Conservation (phyloP, 257 asterid species). For the Scutellaria barbata region DNA sequence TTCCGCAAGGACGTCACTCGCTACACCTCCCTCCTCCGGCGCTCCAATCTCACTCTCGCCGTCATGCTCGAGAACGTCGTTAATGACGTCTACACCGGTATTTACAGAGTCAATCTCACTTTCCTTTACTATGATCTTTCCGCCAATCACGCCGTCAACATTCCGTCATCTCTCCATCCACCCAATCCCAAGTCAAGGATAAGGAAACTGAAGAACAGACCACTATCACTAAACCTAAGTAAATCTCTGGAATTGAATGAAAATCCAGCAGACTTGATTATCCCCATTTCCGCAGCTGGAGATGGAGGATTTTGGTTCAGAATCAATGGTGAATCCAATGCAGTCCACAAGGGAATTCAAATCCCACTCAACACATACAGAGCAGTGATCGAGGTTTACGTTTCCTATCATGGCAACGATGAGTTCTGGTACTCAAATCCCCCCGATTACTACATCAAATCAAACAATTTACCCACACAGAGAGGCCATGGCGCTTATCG, state of each 20-base stretch:
- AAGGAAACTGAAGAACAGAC: constrained; percentile 33
- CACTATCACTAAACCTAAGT: neutral
- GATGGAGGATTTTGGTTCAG: constrained; percentile 73
- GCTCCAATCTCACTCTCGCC: constrained; percentile 57
- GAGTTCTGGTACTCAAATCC: constrained; percentile 96
- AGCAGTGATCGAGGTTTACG: constrained; percentile 79
- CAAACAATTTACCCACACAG: constrained; percentile 44
- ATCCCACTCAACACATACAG: constrained; percentile 69
- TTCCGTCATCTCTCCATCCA: constrained; percentile 13
- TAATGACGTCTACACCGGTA: constrained; percentile 64
- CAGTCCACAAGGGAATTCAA: constrained; percentile 43
- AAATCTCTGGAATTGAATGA: constrained; percentile 45
- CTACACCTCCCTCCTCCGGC: constrained; percentile 64
- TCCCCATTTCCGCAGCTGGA: constrained; percentile 65
- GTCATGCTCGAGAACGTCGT: constrained; percentile 84
- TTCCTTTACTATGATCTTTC: constrained; percentile 54
- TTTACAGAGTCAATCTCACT: constrained; percentile 58
- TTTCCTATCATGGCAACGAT: constrained; percentile 77
- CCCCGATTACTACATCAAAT: constrained; percentile 64
- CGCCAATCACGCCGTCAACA: neutral
- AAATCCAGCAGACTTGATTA: constrained; percentile 72
- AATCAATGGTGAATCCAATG: constrained; percentile 56
- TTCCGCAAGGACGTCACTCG: constrained; percentile 71
- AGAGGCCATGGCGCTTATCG: constrained; percentile 79
- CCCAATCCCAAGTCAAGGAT: constrained; percentile 25